These are phyloP conservation scores for Cucurbita maxima DNA, from an alignment of 306 rosid genomes.

Conservation along the genomic window DNA sequence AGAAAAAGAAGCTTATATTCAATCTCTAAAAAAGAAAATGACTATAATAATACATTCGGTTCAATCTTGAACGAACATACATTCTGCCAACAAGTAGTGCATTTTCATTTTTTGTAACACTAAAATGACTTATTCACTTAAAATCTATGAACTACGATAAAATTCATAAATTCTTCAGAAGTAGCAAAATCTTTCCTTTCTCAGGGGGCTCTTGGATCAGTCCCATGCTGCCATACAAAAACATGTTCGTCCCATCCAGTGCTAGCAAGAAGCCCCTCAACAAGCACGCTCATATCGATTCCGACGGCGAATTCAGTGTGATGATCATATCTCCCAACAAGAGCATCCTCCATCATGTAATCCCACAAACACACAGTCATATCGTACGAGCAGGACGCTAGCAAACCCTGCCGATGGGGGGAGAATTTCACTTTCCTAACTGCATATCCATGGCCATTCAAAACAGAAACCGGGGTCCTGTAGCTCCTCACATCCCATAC, in stretches of 20 bases:
- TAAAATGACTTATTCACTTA: neutral
- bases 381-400: slow-evolving; percentile 77
- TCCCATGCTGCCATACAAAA: slow-evolving; percentile 86
- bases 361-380: slow-evolving; percentile 93
- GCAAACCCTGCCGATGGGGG: slow-evolving; percentile 45
- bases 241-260: slow-evolving; percentile 94
- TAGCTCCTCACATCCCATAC: slow-evolving; percentile 74
- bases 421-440: slow-evolving; percentile 70
- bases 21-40: neutral
- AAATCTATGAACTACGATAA: slow-evolving; percentile 6
- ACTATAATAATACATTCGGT: neutral
- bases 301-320: slow-evolving; percentile 88
- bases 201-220: slow-evolving; percentile 76
- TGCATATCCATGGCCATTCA: slow-evolving; percentile 74
- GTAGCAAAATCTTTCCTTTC: slow-evolving; percentile 11
- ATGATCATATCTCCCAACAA: slow-evolving; percentile 72
- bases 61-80: neutral
- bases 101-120: neutral
- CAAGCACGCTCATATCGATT: slow-evolving; percentile 84
- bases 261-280: slow-evolving; percentile 81
- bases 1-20: neutral
- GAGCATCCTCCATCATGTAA: slow-evolving; percentile 73
- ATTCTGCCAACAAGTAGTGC: neutral
- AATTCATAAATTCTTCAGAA: neutral
- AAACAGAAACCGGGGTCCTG: slow-evolving; percentile 46